Base-by-base conservation (phyloP, 2,329 filamentous ascomycete genomes). In the Penicillium sp. region DNA sequence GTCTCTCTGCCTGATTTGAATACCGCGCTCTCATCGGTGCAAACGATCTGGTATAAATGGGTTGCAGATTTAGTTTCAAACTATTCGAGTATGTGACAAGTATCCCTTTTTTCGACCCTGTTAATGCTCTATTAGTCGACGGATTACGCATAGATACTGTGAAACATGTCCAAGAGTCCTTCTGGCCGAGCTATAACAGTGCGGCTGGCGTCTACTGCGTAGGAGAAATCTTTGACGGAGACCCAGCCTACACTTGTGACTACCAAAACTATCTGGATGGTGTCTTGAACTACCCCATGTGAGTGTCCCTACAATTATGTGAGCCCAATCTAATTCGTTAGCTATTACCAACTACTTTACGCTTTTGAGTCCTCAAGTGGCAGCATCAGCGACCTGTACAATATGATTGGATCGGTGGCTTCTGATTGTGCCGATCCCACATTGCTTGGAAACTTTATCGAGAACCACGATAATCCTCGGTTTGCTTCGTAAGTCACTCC, bases 1-100 rank as follows among this genome's bases (percentile, higher is more conserved):
- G 78, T 83, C n/a, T 75, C 78, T 0, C 79, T 89, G 1, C 84
- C 85, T 0, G 86, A 89, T 57, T 67, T 89, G 10, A 73, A 82
- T 49, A 89, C 86, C 0, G 76, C 80, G 34, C 72, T 75, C 24
- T 46, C 70, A 0, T 66, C 68, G 1, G 80, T 88, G 8, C 75
- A 78, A 21, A 65, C 66, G 13, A 70, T 81, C 2, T 83, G 81
- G 65, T 73, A 82, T 47, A 67, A 73, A n/a, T 89, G 86, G 87
- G 75, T 89, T 59, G 67, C 65, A 15, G 72, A 73, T 34, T 72
- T 88, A 0, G 80, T 88, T 2, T 65, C 75, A 2, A 81, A 84
- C 55, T 89, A 87, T 63, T 75, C 74, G 15, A 84, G 87, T 73
- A 84, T 84, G 63, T 41, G 4, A 15, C 18, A 2, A 10, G 12